Evolutionary conservation across 108 stramenopile species (phyloP).

Genomic region (Pseudonitzschia pungens): DNA sequence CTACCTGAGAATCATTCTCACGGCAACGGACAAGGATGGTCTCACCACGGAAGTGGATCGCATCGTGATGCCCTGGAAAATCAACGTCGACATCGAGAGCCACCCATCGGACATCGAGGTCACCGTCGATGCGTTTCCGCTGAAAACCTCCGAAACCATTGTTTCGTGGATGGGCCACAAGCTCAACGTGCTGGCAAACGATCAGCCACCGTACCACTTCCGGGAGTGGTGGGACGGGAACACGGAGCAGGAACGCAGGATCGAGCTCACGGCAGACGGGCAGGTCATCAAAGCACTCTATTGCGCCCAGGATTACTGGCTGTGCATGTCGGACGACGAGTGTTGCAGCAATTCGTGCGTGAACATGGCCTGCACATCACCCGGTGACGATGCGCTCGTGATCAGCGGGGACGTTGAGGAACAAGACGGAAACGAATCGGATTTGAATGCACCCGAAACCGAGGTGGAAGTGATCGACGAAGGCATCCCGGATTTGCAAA

Average conservation of each 20-base stretch:
- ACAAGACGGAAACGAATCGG: background rate
- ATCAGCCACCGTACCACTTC: slow-evolving; percentile 23
- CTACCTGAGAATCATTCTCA: slow-evolving; percentile 34
- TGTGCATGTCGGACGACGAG: slow-evolving; percentile 3
- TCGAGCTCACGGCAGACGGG: background rate
- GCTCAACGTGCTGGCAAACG: slow-evolving; percentile 17
- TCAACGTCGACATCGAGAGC: slow-evolving; percentile 24
- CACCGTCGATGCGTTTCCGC: slow-evolving; percentile 15
- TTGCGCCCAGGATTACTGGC: slow-evolving; percentile 3
- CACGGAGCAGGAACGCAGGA: slow-evolving; percentile 7
- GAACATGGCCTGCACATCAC: background rate
- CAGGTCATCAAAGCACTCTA: slow-evolving; percentile 3
- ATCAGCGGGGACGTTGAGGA: background rate
- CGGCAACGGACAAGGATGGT: slow-evolving; percentile 24
- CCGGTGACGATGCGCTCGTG: no score
- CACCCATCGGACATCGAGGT: slow-evolving; percentile 26
- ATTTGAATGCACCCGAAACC: no score
- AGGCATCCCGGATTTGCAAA: no score
- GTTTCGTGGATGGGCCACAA: slow-evolving; percentile 29
- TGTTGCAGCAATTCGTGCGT: slow-evolving; percentile 13
- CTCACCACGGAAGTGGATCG: slow-evolving; percentile 18
- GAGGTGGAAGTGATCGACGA: no score
- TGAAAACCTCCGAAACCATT: slow-evolving; percentile 25
- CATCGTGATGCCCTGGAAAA: slow-evolving; percentile 17
- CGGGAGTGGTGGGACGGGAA: slow-evolving; percentile 27